Conservation (phyloP, 441 rosid genomes). For the Hura crepitans region DNA sequence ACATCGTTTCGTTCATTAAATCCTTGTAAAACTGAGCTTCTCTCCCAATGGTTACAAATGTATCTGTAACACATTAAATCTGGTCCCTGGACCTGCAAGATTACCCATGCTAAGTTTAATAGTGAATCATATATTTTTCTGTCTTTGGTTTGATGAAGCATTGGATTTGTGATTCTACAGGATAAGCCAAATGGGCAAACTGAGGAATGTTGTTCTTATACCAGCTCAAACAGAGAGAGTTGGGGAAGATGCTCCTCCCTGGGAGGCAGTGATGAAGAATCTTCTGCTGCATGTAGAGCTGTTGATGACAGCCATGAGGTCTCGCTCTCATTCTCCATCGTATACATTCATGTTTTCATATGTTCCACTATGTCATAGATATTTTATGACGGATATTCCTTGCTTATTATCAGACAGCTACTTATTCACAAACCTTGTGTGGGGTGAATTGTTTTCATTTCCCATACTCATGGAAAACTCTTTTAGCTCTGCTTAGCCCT, state of each 20-base stretch:
- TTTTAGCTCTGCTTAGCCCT: too few species aligned
- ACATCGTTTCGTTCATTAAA: background rate
- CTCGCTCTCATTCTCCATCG: background rate
- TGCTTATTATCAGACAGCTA: too few species aligned
- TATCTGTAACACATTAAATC: background rate
- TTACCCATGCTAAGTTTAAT: background rate
- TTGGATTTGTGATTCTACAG: slow-evolving; percentile 37
- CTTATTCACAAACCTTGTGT: too few species aligned
- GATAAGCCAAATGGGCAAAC: slow-evolving; percentile 50
- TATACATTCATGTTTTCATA: background rate
- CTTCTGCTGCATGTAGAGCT: slow-evolving; percentile 42
- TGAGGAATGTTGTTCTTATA: slow-evolving; percentile 82
- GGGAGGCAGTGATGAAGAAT: slow-evolving; percentile 84
- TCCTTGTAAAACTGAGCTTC: background rate
- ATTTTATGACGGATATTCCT: too few species aligned
- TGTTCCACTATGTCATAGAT: background rate
- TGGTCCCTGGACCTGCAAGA: slow-evolving; percentile 5
- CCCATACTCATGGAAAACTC: too few species aligned
- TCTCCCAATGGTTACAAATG: background rate
- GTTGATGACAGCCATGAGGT: slow-evolving; percentile 55
- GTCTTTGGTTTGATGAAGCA: background rate
- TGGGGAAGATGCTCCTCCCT: slow-evolving; percentile 98
- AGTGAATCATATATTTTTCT: background rate
- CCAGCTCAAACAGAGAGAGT: slow-evolving; percentile 93
- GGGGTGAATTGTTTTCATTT: too few species aligned